These are phyloP conservation scores for Salmacisia buchloeana DNA, from an alignment of 1,284 basidiomycete species.

Conservation along the genomic window DNA sequence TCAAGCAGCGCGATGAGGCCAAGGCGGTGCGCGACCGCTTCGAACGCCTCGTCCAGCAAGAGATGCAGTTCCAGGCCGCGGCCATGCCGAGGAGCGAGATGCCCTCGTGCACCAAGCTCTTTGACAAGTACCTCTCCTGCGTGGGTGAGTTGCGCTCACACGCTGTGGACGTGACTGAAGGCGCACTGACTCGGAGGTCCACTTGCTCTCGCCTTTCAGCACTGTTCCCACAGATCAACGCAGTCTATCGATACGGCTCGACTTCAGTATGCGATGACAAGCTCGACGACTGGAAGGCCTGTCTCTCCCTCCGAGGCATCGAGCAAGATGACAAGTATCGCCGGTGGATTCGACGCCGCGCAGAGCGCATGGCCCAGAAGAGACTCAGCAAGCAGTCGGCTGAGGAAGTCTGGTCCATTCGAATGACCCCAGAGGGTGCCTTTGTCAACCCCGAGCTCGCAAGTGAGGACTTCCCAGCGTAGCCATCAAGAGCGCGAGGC, in stretches of 20 bases:
- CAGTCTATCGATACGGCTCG: constrained; percentile 78
- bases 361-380: constrained; percentile 79
- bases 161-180: no score
- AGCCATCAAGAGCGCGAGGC: no score
- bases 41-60: constrained; percentile 24
- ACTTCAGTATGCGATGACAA: constrained; percentile 72
- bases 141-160: constrained; percentile 19
- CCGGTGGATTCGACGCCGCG: constrained; percentile 75
- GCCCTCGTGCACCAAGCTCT: constrained; percentile 38
- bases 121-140: constrained; percentile 46
- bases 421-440: constrained; percentile 51
- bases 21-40: constrained; percentile 13
- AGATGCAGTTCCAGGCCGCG: constrained; percentile 36
- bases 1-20: no score
- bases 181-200: no score
- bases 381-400: constrained; percentile 66
- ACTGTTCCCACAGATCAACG: constrained; percentile 72
- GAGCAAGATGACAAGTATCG: constrained; percentile 70
- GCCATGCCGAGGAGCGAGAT: constrained; percentile 32
- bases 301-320: constrained; percentile 74
- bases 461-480: background rate
- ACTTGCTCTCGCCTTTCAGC: constrained; percentile 56
- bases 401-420: constrained; percentile 87
- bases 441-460: background rate
- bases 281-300: constrained; percentile 91